phyloP scores from a whole-genome alignment of 2,329 filamentous ascomycete species.

The Talaromyces sp. region DNA sequence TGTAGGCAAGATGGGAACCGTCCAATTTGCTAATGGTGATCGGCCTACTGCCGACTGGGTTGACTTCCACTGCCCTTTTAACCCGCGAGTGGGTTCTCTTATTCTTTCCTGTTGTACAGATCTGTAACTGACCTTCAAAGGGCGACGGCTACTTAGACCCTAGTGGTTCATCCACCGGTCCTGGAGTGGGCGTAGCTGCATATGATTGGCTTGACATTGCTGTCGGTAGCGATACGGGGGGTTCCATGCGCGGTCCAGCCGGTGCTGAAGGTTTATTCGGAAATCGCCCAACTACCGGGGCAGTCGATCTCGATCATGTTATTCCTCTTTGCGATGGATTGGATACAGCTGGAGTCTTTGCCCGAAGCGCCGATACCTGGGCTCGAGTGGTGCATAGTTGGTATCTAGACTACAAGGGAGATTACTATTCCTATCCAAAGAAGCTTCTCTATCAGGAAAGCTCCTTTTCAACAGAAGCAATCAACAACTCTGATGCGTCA shows the following conservation, averaged over 20 bases:
- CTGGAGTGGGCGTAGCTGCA: conserved; percentile 35
- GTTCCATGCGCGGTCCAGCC: conserved; percentile 43
- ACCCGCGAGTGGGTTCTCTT: not conserved
- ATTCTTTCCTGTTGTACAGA: not conserved
- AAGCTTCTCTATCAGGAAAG: not conserved
- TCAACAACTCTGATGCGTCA: not conserved
- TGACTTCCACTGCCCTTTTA: not conserved
- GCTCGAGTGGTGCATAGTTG: not conserved
- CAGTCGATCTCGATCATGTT: conserved; percentile 33
- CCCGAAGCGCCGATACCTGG: not conserved
- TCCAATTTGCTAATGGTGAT: conserved; percentile 16
- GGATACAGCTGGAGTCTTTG: not conserved
- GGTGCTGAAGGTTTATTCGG: conserved; percentile 51
- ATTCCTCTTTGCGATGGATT: not conserved
- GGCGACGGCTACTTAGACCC: conserved; percentile 49
- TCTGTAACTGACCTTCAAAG: conserved; percentile 22
- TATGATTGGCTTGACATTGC: conserved; percentile 45
- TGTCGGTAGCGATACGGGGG: conserved; percentile 24
- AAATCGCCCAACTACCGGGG: conserved; percentile 48
- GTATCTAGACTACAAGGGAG: not conserved
- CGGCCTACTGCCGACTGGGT: conserved; percentile 20
- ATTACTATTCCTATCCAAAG: not conserved
- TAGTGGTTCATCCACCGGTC: conserved; percentile 38
- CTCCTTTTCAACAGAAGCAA: not conserved
- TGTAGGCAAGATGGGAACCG: conserved; percentile 30